These are phyloP conservation scores for Malus hybrid DNA, from an alignment of 331 rosid species.

Conservation along the genomic window DNA sequence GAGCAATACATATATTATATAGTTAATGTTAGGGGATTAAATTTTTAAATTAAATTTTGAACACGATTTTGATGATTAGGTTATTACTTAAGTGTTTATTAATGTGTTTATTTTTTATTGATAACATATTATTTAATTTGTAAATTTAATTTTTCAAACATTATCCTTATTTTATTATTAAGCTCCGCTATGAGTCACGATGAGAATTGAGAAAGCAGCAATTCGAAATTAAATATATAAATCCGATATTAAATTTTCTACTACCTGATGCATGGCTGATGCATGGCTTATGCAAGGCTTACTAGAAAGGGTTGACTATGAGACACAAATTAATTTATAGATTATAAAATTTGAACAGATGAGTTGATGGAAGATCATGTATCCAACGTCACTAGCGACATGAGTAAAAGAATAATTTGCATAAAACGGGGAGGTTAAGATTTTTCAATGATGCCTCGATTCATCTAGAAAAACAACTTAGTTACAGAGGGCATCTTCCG, in stretches of 20 bases:
- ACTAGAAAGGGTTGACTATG: conserved; percentile 43
- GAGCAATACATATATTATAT: neutral
- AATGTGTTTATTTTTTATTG: too few relatives aligned
- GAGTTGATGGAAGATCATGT: neutral
- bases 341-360: neutral
- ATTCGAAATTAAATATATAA: neutral
- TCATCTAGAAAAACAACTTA: too few relatives aligned
- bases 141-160: too few relatives aligned
- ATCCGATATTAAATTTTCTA: neutral
- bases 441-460: too few relatives aligned
- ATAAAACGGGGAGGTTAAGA: too few relatives aligned
- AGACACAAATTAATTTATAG: neutral
- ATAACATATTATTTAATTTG: too few relatives aligned
- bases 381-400: neutral
- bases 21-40: too few relatives aligned
- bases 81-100: too few relatives aligned
- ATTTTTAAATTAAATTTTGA: too few relatives aligned
- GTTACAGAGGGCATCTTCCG: too few relatives aligned
- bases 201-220: neutral
- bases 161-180: conserved; percentile 20
- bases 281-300: neutral
- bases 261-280: neutral
- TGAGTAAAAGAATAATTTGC: too few relatives aligned
- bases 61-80: too few relatives aligned
- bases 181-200: conserved; percentile 7